Base-by-base conservation (phyloP, 768 basidiomycete species). In the Mycena indigotica region DNA sequence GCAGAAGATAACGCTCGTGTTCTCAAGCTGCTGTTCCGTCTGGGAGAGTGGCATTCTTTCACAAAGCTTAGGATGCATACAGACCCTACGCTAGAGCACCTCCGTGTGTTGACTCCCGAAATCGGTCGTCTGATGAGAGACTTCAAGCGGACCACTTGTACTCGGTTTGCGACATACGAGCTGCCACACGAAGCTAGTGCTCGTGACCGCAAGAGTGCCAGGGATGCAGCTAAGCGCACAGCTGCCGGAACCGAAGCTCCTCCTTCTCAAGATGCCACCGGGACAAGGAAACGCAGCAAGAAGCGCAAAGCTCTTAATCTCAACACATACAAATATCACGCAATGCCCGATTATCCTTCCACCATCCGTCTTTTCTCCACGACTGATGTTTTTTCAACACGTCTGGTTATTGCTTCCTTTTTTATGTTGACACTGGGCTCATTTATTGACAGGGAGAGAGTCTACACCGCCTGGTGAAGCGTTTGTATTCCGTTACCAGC, bases 61-160 rank as follows among this genome's bases (percentile, higher is more conserved):
- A 74, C 75, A 4, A 78, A 78, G 50, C 66, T 78, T 0, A 67
- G 71, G 0, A 57, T 75, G 50, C 76, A 77, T 41, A 73, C 72
- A 0, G 67, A 72, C n/a, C 38, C 60, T 0, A 73, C 75, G 2
- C 63, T 78, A 1, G 24, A 56, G 0, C 28, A 65, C 28, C 56
- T 76, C 3, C 55, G 66, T 2, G 17, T 10, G 0, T 32, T 49
- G 1, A 75, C 73, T 2, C 39, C 21, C 0, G 45, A 30, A 3
- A 63, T 76, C 6, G 69, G 74, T 0, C 29, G 55, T 2, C 39
- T 55, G 3, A 53, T 75, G 16, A 70, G 73, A 0, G 10, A 51
- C 0, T 78, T 78, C 56, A 52, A 56, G 3, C n/a, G 57, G 0
- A 52, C 49, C 5, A 71, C 67, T 0, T 74, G 73, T 52, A n/a